These are phyloP conservation scores for Suhomyces tanzawaensis DNA, from an alignment of 805 yeast species.

Conservation along the genomic window DNA sequence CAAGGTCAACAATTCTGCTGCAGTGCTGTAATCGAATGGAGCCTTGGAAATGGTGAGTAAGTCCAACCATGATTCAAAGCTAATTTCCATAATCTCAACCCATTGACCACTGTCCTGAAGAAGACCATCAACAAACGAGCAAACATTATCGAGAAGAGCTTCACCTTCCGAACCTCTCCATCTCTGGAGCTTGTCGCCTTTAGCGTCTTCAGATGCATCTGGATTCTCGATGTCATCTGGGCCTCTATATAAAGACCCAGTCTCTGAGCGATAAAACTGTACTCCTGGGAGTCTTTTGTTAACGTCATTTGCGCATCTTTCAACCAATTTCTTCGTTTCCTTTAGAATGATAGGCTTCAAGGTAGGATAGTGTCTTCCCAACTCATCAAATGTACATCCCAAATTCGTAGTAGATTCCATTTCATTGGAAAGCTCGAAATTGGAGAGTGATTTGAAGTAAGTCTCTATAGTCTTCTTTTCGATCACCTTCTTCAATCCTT, in stretches of 20 bases:
- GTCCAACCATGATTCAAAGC: conserved; percentile 45
- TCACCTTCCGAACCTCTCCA: neutral
- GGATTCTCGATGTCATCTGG: conserved; percentile 46
- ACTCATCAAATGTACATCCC: conserved; percentile 73
- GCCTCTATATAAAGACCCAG: conserved; percentile 39
- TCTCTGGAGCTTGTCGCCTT: neutral
- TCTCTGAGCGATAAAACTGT: conserved; percentile 42
- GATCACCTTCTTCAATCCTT: conserved; percentile 62
- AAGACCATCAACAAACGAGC: conserved; percentile 50
- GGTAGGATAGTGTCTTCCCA: conserved; percentile 79
- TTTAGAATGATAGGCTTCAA: conserved; percentile 57
- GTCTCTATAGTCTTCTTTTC: conserved; percentile 33
- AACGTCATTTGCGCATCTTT: conserved; percentile 28
- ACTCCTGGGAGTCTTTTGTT: conserved; percentile 28
- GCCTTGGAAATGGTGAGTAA: conserved; percentile 50
- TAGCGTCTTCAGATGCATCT: conserved; percentile 3
- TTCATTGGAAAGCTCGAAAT: conserved; percentile 48
- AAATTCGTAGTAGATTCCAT: conserved; percentile 50
- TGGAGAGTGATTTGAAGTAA: conserved; percentile 51
- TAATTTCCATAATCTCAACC: conserved; percentile 37
- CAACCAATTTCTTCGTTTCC: conserved; percentile 46
- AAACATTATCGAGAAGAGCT: conserved; percentile 47
- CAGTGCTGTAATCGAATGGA: conserved; percentile 60
- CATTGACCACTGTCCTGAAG: conserved; percentile 52
- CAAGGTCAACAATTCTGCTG: conserved; percentile 52